These are phyloP conservation scores for Colletotrichum kahawae DNA, from an alignment of 2,329 filamentous ascomycete genomes.

Conservation along the genomic window DNA sequence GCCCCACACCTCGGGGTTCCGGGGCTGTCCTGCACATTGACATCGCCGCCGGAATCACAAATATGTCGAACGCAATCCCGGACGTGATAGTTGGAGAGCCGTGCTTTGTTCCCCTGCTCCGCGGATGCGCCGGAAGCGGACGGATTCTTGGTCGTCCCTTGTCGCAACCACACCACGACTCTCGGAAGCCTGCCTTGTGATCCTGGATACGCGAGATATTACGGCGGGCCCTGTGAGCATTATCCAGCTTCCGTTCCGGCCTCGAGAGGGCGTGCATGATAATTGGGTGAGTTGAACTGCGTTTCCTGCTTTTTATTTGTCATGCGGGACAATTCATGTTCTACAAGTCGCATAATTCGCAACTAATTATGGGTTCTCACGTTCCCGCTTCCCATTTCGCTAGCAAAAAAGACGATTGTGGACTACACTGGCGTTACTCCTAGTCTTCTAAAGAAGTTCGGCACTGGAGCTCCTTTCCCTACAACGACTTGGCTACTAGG, in stretches of 20 bases:
- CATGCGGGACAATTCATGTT: no score
- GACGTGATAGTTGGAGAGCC: neutral
- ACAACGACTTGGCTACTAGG: neutral
- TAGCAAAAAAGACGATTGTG: no score
- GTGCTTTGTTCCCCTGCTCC: rapidly evolving
- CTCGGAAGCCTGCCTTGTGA: neutral
- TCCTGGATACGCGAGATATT: neutral
- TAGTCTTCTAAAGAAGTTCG: no score
- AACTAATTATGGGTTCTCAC: no score
- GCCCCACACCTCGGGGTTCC: neutral
- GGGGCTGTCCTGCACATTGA: neutral
- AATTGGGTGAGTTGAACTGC: no score
- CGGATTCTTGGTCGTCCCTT: neutral
- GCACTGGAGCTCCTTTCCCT: no score
- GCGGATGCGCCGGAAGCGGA: neutral
- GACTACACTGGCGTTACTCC: no score
- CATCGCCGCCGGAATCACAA: neutral
- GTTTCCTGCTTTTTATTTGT: no score
- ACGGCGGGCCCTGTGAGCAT: neutral
- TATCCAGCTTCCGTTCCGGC: neutral
- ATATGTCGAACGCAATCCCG: neutral
- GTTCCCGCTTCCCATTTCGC: no score
- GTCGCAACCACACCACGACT: neutral
- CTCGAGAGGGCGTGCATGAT: neutral
- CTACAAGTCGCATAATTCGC: no score